Evolutionary conservation across 345 rosid genomes (phyloP).

Genomic region (Arabidopsis suecica): DNA sequence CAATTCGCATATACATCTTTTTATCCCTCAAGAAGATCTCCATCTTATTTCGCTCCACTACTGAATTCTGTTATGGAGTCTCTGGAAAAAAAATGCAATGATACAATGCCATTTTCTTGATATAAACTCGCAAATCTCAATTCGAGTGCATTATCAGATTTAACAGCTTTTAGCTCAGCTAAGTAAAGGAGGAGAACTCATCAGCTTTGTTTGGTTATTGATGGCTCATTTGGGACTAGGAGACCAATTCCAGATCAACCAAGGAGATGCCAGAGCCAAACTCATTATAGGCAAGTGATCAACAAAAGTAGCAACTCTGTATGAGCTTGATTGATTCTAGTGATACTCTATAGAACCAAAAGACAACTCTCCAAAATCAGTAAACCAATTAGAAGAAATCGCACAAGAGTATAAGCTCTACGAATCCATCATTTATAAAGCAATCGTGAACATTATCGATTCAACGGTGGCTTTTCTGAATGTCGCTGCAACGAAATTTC

Average conservation of each 20-base stretch:
- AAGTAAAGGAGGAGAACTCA: constrained; percentile 65
- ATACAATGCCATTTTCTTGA: no score
- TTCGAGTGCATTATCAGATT: no score
- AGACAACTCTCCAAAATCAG: background rate
- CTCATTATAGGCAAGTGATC: constrained; percentile 53
- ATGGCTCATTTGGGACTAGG: constrained; percentile 81
- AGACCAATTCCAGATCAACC: constrained; percentile 60
- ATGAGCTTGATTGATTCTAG: constrained; percentile 8
- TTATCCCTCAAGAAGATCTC: no score
- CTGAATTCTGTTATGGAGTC: no score
- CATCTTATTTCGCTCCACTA: no score
- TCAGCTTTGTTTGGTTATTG: constrained; percentile 63
- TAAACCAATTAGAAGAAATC: background rate
- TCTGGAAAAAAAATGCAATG: no score
- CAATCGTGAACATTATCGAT: background rate
- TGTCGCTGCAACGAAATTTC: no score
- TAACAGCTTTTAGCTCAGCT: constrained; percentile 42
- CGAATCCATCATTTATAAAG: background rate
- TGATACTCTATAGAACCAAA: background rate
- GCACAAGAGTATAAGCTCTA: background rate
- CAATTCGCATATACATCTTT: no score
- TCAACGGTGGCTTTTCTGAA: background rate
- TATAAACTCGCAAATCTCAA: no score
- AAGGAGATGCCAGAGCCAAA: constrained; percentile 63
- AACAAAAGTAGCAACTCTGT: constrained; percentile 8